These are phyloP conservation scores for Fusarium azukiicola DNA, from an alignment of 2,329 filamentous ascomycete genomes.

Conservation along the genomic window DNA sequence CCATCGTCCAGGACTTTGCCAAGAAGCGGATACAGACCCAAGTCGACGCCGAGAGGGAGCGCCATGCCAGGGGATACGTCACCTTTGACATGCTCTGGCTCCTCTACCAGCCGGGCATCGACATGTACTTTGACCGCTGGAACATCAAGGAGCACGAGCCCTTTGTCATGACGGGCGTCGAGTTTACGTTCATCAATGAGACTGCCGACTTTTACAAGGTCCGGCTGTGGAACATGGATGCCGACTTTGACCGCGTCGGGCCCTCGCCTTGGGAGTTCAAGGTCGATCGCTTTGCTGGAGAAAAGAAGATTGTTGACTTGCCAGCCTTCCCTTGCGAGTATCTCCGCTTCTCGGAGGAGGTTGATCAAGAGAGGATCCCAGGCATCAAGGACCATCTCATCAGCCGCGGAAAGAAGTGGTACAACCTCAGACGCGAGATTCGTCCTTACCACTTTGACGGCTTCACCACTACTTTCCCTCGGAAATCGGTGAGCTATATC, in stretches of 20 bases:
- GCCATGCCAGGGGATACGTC: background rate
- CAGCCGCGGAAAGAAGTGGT: background rate
- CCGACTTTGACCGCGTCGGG: slow-evolving; percentile 2
- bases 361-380: background rate
- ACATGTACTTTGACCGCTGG: slow-evolving; percentile 13
- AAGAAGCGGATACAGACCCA: background rate
- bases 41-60: background rate
- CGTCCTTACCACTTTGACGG: slow-evolving; percentile 6
- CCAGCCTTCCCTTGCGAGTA: background rate
- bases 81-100: slow-evolving; percentile 8
- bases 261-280: background rate
- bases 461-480: background rate
- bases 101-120: background rate
- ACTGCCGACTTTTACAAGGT: background rate
- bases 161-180: background rate
- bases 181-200: background rate
- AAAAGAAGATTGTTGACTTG: slow-evolving; percentile 3
- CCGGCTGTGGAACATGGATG: background rate
- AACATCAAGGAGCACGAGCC: slow-evolving; percentile 8
- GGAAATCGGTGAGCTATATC: background rate
- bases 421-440: background rate
- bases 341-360: background rate
- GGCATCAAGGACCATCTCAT: background rate
- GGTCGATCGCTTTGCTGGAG: background rate
- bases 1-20: background rate